These are phyloP conservation scores for Drosera spatulata DNA, from an alignment of 179 eudicot species.

Conservation along the genomic window DNA sequence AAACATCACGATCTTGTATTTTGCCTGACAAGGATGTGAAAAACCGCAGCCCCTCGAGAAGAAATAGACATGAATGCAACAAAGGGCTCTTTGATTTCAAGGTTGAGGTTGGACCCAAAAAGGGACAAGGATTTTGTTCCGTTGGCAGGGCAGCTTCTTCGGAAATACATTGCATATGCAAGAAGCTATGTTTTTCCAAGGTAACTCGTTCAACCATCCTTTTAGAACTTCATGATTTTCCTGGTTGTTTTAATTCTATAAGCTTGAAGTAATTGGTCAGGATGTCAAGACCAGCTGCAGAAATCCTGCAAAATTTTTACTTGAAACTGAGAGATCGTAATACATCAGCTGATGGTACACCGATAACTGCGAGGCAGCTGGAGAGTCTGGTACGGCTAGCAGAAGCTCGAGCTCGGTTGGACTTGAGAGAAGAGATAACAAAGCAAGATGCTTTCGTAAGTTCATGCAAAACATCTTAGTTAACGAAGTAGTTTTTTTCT, in stretches of 20 bases:
- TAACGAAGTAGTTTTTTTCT: background rate
- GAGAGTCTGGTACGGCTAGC: conserved; percentile 94
- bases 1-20: background rate
- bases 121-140: conserved; percentile 74
- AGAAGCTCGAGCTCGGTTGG: conserved; percentile 88
- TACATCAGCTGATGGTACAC: conserved; percentile 90
- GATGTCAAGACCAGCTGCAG: conserved; percentile 85
- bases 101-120: conserved; percentile 65
- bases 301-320: conserved; percentile 83
- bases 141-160: conserved; percentile 70
- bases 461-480: background rate
- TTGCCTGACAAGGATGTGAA: conserved; percentile 7
- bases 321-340: conserved; percentile 69
- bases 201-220: conserved; percentile 20
- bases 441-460: conserved; percentile 91
- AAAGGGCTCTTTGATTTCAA: conserved; percentile 47
- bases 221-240: background rate
- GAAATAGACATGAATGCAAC: conserved; percentile 22
- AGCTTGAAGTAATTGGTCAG: conserved; percentile 25
- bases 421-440: conserved; percentile 83
- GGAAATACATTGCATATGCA: conserved; percentile 90
- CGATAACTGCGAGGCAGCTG: conserved; percentile 95
- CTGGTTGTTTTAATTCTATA: background rate
- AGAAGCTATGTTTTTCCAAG: conserved; percentile 67
- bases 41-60: conserved; percentile 38